Evolutionary conservation across 148 eudicot species (phyloP).

Genomic region (Spergularia marina): DNA sequence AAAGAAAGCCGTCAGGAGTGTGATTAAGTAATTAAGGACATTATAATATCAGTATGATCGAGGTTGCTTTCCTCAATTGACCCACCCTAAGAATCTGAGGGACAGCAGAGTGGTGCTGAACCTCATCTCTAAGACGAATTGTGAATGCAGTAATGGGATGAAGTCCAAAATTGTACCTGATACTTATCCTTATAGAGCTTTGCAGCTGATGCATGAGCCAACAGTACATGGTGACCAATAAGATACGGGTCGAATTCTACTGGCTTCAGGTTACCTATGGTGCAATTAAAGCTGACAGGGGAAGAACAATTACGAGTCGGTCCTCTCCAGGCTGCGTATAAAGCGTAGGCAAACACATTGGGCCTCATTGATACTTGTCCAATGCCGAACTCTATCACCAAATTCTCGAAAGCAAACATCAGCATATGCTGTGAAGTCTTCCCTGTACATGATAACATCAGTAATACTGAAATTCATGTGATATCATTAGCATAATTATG

Average conservation of each 20-base stretch:
- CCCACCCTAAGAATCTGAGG: too few relatives aligned
- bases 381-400: conserved; percentile 55
- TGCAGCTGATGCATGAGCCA: conserved; percentile 56
- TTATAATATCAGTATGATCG: too few relatives aligned
- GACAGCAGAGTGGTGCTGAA: too few relatives aligned
- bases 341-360: conserved; percentile 36
- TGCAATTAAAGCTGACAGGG: conserved; percentile 28
- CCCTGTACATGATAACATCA: too few relatives aligned
- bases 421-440: conserved; percentile 53
- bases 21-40: too few relatives aligned
- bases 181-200: conserved; percentile 44
- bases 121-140: too few relatives aligned
- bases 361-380: conserved; percentile 63
- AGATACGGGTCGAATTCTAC: conserved; percentile 39
- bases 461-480: too few relatives aligned
- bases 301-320: conserved; percentile 51
- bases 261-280: conserved; percentile 37
- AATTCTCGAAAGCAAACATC: conserved; percentile 71
- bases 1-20: background rate
- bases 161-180: conserved; percentile 35
- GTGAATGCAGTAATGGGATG: too few relatives aligned
- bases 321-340: conserved; percentile 33
- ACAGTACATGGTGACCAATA: conserved; percentile 44
- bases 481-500: too few relatives aligned
- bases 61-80: too few relatives aligned